Evolutionary conservation across 225 moss, liverwort and hornwort genomes (phyloP).

Genomic region (Marchantia paleacea): DNA sequence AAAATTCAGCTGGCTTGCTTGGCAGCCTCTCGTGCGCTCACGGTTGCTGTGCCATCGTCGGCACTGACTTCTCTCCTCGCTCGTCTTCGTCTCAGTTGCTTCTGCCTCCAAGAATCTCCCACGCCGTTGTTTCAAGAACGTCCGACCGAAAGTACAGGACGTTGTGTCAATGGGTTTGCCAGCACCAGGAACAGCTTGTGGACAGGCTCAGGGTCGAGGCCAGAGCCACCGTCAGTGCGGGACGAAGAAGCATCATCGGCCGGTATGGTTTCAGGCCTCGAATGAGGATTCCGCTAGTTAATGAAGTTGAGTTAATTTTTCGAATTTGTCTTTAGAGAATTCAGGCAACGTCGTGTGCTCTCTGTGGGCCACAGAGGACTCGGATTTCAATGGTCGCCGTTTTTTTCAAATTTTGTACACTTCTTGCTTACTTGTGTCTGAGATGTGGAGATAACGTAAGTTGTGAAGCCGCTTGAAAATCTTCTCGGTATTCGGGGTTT

Average conservation of each 20-base stretch:
- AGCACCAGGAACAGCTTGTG: neutral
- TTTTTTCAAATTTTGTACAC: no score
- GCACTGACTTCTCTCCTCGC: neutral
- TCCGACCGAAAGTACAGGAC: neutral
- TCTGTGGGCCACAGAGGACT: no score
- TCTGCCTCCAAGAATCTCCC: conserved; percentile 9
- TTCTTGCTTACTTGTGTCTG: no score
- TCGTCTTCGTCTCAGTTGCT: neutral
- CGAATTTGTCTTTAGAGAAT: no score
- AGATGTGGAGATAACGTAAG: neutral
- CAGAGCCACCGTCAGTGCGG: neutral
- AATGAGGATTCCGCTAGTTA: no score
- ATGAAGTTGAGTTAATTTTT: no score
- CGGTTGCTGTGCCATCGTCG: neutral
- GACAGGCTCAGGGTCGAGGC: neutral
- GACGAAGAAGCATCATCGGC: neutral
- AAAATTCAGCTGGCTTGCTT: neutral
- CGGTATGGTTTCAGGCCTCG: neutral
- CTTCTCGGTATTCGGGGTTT: neutral
- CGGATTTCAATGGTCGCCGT: no score
- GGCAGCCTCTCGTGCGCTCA: neutral
- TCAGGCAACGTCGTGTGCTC: no score
- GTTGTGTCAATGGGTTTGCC: neutral
- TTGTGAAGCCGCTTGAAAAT: neutral
- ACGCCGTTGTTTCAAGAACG: neutral